Base-by-base conservation (phyloP, 805 yeast species). In the Yamadazyma sp. region DNA sequence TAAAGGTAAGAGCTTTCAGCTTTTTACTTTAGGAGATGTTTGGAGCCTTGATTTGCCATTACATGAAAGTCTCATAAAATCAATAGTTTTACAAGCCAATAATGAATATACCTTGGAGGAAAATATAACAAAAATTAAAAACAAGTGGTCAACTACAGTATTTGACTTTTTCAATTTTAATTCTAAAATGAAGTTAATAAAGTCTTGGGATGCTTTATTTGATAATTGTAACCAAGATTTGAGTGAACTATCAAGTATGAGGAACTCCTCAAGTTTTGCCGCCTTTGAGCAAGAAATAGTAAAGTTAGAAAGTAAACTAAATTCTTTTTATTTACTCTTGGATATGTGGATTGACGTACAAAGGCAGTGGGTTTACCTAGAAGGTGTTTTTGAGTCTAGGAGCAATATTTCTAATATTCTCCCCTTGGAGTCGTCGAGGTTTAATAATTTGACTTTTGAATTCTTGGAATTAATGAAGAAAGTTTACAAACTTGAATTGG, bases 271-370 rank as follows among this genome's bases (percentile, higher is more conserved):
- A 0, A 77, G 73, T 44, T 84, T 65, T 55, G 57, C 58, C 8
- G 65, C 67, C 1, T 85, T 87, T 51, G 86, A 81, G 36, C 74
- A 71, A 30, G 78, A 74, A 6, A 71, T 80, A 0, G 38, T 52
- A 6, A 65, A 61, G 1, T 67, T 86, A 66, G 88, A 82, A 43
- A 62, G 61, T 0, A 73, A 68, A 36, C 51, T 91, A n/a, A 73
- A 70, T 30, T 47, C 52, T 0, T 46, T 86, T 1, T 70, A 69
- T 27, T 60, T 63, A 1, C 51, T 85, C 1, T 63, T 85, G 22
- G 86, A 80, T 42, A 50, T 58, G 0, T 88, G 96, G 95, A 70
- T 83, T 18, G 95, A 86, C 22, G 84, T 80, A 1, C 98, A 91
- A 55, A 65, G 82, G n/a, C 86, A 82, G 48, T 89, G 95, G 95